Conservation (phyloP, 2,329 filamentous ascomycete species). For the Myriangium duriaei region DNA sequence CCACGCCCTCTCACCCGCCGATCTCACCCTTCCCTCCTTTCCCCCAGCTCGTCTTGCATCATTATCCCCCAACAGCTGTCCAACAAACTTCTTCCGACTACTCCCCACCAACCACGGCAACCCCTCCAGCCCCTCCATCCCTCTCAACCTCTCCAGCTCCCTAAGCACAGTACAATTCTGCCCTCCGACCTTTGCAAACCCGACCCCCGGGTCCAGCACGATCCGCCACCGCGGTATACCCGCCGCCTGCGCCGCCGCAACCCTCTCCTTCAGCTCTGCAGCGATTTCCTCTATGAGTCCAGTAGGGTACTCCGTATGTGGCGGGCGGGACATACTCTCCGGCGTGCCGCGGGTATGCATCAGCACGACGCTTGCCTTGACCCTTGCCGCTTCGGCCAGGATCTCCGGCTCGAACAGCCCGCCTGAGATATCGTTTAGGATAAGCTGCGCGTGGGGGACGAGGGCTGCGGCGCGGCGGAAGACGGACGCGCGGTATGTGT, state of each 20-base stretch:
- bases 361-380: slow-evolving; percentile 67
- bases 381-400: slow-evolving; percentile 64
- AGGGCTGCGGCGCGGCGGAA: slow-evolving; percentile 42
- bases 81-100: slow-evolving; percentile 83
- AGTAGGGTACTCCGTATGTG: slow-evolving; percentile 46
- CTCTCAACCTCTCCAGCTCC: slow-evolving; percentile 51
- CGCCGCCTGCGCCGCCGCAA: slow-evolving; percentile 63
- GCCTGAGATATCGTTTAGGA: slow-evolving; percentile 89
- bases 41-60: neutral
- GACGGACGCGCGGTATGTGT: slow-evolving; percentile 82
- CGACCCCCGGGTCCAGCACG: slow-evolving; percentile 83
- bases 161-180: slow-evolving; percentile 77
- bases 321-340: slow-evolving; percentile 59
- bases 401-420: slow-evolving; percentile 68
- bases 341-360: slow-evolving; percentile 94
- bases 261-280: slow-evolving; percentile 54
- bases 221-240: slow-evolving; percentile 89
- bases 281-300: slow-evolving; percentile 55
- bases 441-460: slow-evolving; percentile 61
- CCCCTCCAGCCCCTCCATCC: slow-evolving; percentile 50
- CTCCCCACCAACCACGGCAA: slow-evolving; percentile 83
- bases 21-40: neutral
- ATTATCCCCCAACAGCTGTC: slow-evolving; percentile 53
- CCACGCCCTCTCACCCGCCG: slow-evolving; percentile 32
- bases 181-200: slow-evolving; percentile 72